Base-by-base conservation (phyloP, 2,329 filamentous ascomycete species). In the Fusarium abutilonis region DNA sequence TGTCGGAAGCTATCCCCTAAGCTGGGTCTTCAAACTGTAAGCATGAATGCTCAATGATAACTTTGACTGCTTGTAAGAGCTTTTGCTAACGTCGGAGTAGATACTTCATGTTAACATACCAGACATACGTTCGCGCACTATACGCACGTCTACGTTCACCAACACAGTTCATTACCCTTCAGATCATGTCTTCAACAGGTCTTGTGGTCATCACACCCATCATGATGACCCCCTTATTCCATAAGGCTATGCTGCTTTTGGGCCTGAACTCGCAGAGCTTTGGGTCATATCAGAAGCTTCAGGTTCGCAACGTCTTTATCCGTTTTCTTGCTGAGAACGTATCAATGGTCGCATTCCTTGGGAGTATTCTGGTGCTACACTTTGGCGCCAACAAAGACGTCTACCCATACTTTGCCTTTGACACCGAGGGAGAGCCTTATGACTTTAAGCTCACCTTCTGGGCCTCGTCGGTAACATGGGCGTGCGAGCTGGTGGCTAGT, bases 341-440 rank as follows among this genome's bases (percentile, higher is more conserved):
- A 9, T 87, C 83, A 50, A 90, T 90, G 87, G 78, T 85, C n/a
- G 79, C 86, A 36, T 90, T 89, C 67, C 76, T 90, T 8, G 87
- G 86, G 45, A 86, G 84, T 71, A 83, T 89, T 55, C 77, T 87
- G 19, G 86, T 89, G 17, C 75, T 90, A 52, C 87, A 89, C 73
- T 89, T 86, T 69, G 87, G 87, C 34, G 78, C 82, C 61, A 90
- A 90, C 77, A 86, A 86, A 73, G 80, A 87, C 67, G 84, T 89
- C 31, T 90, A 90, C 72, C 87, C 87, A 2, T 90, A 90, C 71
- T 89, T 90, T 67, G 82, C 86, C 26, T 90, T 90, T 72, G 85
- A 87, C 70, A 71, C 72, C 48, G 65, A 67, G 19, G 62, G 65
- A 40, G 78, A 80, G 63, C 76, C 77, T 29, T 89, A 89, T 72